Conservation (phyloP, 495 filamentous ascomycete species). For the Lichenothelia convexa region DNA sequence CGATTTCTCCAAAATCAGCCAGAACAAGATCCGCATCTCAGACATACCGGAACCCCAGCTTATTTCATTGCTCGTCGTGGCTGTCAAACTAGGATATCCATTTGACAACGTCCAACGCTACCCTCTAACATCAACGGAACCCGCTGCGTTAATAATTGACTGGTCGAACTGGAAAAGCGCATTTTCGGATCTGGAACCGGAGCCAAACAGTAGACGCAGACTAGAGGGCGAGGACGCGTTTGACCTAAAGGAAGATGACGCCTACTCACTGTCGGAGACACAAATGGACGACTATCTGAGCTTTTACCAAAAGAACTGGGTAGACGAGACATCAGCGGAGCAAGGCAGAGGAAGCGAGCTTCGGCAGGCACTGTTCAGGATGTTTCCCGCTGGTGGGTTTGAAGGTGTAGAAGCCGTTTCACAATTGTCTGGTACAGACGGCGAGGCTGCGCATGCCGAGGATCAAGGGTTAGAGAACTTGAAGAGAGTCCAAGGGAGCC, state of each 20-base stretch:
- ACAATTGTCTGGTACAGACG: slow-evolving; percentile 11
- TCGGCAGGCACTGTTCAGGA: slow-evolving; percentile 25
- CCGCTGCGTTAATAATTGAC: slow-evolving; percentile 41
- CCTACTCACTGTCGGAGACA: slow-evolving; percentile 44
- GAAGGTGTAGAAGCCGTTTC: slow-evolving; percentile 4
- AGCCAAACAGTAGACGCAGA: background rate
- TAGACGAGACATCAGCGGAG: slow-evolving; percentile 24
- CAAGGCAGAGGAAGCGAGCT: slow-evolving; percentile 11
- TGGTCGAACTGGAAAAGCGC: slow-evolving; percentile 49
- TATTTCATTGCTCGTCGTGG: slow-evolving; percentile 51
- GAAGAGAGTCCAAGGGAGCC: slow-evolving; percentile 20
- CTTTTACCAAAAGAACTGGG: slow-evolving; percentile 69
- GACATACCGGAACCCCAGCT: slow-evolving; percentile 56
- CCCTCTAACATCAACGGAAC: slow-evolving; percentile 38
- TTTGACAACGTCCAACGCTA: slow-evolving; percentile 44
- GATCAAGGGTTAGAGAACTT: slow-evolving; percentile 16
- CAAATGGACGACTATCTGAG: slow-evolving; percentile 73
- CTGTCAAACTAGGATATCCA: slow-evolving; percentile 61
- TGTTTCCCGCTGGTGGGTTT: slow-evolving; percentile 22
- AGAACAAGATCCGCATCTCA: slow-evolving; percentile 18
- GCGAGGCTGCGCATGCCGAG: slow-evolving; percentile 19
- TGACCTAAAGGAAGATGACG: slow-evolving; percentile 43
- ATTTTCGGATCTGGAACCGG: background rate
- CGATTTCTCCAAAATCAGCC: slow-evolving; percentile 27
- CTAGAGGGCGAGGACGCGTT: slow-evolving; percentile 9